These are phyloP conservation scores for Alnus glutinosa DNA, from an alignment of 306 rosid species.

Conservation along the genomic window DNA sequence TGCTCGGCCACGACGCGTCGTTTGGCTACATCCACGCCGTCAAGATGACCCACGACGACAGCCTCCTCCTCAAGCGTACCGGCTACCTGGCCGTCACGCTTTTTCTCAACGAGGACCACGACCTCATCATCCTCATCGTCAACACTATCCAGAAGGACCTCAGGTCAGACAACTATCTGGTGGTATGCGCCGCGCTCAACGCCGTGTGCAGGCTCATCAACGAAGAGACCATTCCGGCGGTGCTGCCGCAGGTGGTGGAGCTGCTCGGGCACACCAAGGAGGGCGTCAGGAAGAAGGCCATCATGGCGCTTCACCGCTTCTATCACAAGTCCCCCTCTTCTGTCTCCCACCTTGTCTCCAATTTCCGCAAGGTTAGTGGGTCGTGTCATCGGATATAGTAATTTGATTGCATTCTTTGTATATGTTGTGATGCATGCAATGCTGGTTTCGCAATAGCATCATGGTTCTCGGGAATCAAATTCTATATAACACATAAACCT, in stretches of 20 bases:
- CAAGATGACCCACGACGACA: constrained; percentile 91
- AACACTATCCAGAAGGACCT: constrained; percentile 96
- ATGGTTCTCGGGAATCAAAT: background rate
- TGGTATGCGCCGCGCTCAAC: constrained; percentile 84
- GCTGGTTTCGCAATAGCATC: background rate
- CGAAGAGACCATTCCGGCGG: constrained; percentile 95
- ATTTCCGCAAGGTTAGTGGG: constrained; percentile 57
- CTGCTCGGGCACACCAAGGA: constrained; percentile 74
- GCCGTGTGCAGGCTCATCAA: constrained; percentile 82
- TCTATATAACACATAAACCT: too few relatives aligned
- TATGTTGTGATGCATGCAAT: too few relatives aligned
- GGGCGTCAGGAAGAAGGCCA: constrained; percentile 83
- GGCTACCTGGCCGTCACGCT: constrained; percentile 95
- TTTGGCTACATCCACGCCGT: constrained; percentile 96
- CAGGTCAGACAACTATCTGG: constrained; percentile 76
- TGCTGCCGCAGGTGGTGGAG: constrained; percentile 83
- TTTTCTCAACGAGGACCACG: constrained; percentile 78
- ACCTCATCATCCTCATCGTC: constrained; percentile 86
- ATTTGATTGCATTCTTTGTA: too few relatives aligned
- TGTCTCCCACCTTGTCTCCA: constrained; percentile 65
- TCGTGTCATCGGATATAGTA: background rate
- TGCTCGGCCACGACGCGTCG: constrained; percentile 94
- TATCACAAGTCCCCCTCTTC: constrained; percentile 74
- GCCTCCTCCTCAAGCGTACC: constrained; percentile 71
- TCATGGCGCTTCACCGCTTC: constrained; percentile 92